Evolutionary conservation across 2,329 filamentous ascomycete species (phyloP).

Genomic region (Alternaria consortialis): DNA sequence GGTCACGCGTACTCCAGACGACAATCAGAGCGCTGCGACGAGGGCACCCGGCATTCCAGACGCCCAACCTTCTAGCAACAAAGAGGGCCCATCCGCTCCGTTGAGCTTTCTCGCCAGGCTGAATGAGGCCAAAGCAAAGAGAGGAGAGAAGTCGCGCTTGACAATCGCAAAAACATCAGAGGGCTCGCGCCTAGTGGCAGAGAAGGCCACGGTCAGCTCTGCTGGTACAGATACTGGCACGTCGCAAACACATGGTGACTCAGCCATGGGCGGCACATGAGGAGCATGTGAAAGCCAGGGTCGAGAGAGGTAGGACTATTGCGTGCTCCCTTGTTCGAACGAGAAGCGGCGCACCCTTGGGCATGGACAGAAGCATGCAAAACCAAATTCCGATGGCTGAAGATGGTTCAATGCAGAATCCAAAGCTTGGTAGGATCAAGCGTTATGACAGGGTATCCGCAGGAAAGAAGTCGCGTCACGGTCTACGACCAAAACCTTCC

Average conservation of each 20-base stretch:
- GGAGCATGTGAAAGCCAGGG: not conserved
- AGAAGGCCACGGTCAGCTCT: not conserved
- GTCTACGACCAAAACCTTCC: not conserved
- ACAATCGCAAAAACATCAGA: constrained; percentile 22
- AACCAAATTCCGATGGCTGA: not conserved
- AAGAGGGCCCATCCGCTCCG: constrained; percentile 29
- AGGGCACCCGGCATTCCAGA: not conserved
- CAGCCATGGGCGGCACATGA: constrained; percentile 24
- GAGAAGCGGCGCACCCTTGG: not conserved
- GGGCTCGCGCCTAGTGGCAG: constrained; percentile 27
- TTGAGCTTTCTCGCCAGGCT: constrained; percentile 53
- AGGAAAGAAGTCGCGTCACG: not conserved
- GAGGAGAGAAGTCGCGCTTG: constrained; percentile 48
- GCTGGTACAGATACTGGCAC: not conserved
- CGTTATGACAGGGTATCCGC: not conserved
- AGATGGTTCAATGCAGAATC: not conserved
- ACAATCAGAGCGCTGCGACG: not conserved
- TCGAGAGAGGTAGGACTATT: not conserved
- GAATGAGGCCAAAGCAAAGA: constrained; percentile 53
- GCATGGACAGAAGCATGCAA: not conserved
- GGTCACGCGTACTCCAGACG: constrained; percentile 2
- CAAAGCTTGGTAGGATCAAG: not conserved
- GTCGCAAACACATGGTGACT: constrained; percentile 14
- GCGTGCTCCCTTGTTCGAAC: not conserved
- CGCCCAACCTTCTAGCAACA: constrained; percentile 2